A percentile compares a stretch with the other conserved stretches of the same genome.
Conservation (phyloP, 345 rosid genomes). For the Eucalyptus viminalis region DNA sequence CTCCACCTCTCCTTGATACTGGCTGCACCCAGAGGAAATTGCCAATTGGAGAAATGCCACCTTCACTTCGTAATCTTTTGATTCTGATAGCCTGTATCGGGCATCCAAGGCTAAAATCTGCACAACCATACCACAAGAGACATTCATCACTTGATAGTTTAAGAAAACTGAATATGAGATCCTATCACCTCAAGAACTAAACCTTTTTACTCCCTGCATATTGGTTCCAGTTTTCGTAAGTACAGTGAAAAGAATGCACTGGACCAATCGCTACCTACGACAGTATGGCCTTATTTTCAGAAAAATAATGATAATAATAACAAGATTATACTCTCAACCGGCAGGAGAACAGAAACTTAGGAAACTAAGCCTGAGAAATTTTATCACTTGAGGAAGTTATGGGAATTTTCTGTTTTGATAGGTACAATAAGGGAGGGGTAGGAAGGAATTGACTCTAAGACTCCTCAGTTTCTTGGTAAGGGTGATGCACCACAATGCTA, state of each 20-base stretch:
- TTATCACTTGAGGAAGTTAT: too few species aligned
- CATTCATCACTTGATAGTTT: not conserved
- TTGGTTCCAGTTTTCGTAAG: not conserved
- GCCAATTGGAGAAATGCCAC: constrained; percentile 73
- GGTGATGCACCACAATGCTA: not conserved
- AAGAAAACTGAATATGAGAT: not conserved
- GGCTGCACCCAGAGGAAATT: constrained; percentile 41
- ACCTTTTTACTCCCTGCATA: not conserved
- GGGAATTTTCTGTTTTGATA: not conserved
- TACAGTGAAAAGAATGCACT: not conserved
- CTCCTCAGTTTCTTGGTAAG: not conserved
- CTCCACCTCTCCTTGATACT: constrained; percentile 57
- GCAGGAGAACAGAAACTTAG: not conserved
- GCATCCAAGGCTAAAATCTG: constrained; percentile 73
- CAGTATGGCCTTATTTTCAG: not conserved
- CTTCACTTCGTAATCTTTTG: constrained; percentile 78
- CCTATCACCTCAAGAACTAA: not conserved
- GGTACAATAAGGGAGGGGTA: not conserved
- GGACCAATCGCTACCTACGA: fast-evolving
- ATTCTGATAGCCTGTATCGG: constrained; percentile 71
- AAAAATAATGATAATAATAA: not conserved
- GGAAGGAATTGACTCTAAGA: not conserved
- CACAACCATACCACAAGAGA: not conserved
- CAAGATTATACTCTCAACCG: not conserved
- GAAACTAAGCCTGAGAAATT: not conserved